These are phyloP conservation scores for Emergomyces orientalis DNA, from an alignment of 2,329 filamentous ascomycete genomes.

Conservation along the genomic window DNA sequence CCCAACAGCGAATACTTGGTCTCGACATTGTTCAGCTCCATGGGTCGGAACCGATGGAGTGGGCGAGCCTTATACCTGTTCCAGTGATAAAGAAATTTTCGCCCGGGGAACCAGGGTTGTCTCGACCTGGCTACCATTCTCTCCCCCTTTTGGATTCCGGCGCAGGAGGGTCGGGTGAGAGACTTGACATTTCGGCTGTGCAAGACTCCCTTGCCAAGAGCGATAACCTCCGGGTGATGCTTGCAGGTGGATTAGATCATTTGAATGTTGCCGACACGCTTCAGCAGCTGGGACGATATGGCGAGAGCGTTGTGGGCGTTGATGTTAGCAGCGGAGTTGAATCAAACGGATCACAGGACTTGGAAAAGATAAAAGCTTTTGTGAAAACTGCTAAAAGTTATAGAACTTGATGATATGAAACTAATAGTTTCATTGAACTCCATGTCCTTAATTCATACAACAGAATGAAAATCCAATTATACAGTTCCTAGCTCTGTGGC, in stretches of 20 bases:
- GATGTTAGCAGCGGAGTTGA: slow-evolving; percentile 96
- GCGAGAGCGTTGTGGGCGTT: slow-evolving; percentile 63
- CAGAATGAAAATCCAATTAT: not conserved
- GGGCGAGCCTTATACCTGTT: slow-evolving; percentile 79
- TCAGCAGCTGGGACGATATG: slow-evolving; percentile 50
- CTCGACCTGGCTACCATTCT: slow-evolving; percentile 68
- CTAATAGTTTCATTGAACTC: not conserved
- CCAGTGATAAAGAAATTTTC: slow-evolving; percentile 83
- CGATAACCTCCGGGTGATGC: slow-evolving; percentile 59
- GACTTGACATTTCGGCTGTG: slow-evolving; percentile 63
- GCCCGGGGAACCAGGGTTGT: slow-evolving; percentile 63
- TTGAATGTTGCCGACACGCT: slow-evolving; percentile 66
- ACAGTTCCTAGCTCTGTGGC: not conserved
- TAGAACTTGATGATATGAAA: slow-evolving; percentile 18
- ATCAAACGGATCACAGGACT: slow-evolving; percentile 66
- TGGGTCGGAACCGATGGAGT: slow-evolving; percentile 84
- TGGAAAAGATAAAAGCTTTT: slow-evolving; percentile 73
- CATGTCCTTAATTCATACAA: not conserved
- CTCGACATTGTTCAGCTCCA: slow-evolving; percentile 91
- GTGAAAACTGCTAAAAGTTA: slow-evolving; percentile 60
- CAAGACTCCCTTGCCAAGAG: slow-evolving; percentile 58
- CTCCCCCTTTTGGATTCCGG: slow-evolving; percentile 82
- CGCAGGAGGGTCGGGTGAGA: slow-evolving; percentile 68
- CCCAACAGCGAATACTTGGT: slow-evolving; percentile 63
- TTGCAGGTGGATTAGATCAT: slow-evolving; percentile 77